Evolutionary conservation across 305 asterid species (phyloP).

Genomic region (Salvia sclarea): DNA sequence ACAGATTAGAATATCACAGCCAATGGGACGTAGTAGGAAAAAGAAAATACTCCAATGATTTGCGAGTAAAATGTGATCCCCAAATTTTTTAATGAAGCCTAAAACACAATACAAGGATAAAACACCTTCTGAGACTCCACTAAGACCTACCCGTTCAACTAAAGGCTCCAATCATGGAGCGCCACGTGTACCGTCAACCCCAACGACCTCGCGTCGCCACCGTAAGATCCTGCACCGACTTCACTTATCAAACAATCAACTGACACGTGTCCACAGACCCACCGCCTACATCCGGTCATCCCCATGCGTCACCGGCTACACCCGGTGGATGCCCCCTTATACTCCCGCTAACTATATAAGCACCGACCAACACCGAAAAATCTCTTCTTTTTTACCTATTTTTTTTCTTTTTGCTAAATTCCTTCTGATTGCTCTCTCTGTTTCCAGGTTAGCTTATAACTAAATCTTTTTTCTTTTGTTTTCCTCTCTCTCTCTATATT

Average conservation of each 20-base stretch:
- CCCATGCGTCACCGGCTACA: slow-evolving; percentile 42
- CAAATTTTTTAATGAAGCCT: not conserved
- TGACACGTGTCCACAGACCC: slow-evolving; percentile 38
- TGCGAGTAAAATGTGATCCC: not conserved
- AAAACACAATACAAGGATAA: slow-evolving; percentile 12
- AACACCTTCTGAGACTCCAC: not conserved
- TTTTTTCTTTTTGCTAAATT: slow-evolving; percentile 20
- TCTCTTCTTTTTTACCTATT: not conserved
- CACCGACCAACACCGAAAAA: slow-evolving; percentile 37
- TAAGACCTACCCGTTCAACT: slow-evolving; percentile 34
- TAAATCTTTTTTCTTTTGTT: not conserved
- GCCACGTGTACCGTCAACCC: slow-evolving; percentile 49
- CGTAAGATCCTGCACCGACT: slow-evolving; percentile 53
- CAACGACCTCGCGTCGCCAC: slow-evolving; percentile 48
- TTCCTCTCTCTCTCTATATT: not conserved
- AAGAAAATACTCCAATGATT: not conserved
- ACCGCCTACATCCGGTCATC: slow-evolving; percentile 50
- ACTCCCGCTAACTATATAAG: slow-evolving; percentile 65
- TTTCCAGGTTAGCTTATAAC: slow-evolving; percentile 43
- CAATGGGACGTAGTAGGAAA: not conserved
- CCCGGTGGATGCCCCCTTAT: slow-evolving; percentile 47
- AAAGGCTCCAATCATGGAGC: slow-evolving; percentile 26
- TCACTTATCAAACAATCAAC: slow-evolving; percentile 9
- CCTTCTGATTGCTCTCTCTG: slow-evolving; percentile 31
- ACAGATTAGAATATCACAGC: too few relatives aligned